These are phyloP conservation scores for Allodekkera sacchari DNA, from an alignment of 805 yeast genomes.

Conservation along the genomic window DNA sequence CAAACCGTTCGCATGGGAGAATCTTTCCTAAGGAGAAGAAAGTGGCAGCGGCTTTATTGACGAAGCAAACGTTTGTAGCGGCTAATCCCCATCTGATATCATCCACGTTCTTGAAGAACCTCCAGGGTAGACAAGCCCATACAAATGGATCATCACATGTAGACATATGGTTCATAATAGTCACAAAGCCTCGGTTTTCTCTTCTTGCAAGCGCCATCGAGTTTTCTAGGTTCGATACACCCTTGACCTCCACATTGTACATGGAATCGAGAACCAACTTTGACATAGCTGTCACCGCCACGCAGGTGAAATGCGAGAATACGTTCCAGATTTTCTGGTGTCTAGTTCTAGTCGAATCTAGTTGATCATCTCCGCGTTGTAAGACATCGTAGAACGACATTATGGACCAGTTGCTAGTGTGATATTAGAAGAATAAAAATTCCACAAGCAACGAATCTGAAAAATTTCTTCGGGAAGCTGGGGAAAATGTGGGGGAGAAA, in stretches of 20 bases:
- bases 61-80: slow-evolving; percentile 85
- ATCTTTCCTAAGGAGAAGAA: slow-evolving; percentile 87
- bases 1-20: slow-evolving; percentile 80
- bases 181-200: slow-evolving; percentile 70
- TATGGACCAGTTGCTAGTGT: too few relatives aligned
- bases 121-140: slow-evolving; percentile 80
- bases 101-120: slow-evolving; percentile 51
- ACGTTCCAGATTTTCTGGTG: slow-evolving; percentile 51
- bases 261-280: slow-evolving; percentile 52
- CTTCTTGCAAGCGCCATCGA: slow-evolving; percentile 55
- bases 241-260: slow-evolving; percentile 56
- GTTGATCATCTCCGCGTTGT: slow-evolving; percentile 64
- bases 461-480: too few relatives aligned
- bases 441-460: too few relatives aligned
- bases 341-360: slow-evolving; percentile 46
- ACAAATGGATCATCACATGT: slow-evolving; percentile 86
- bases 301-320: slow-evolving; percentile 61
- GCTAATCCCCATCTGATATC: slow-evolving; percentile 90
- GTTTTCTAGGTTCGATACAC: slow-evolving; percentile 53
- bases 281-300: slow-evolving; percentile 54
- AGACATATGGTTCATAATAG: slow-evolving; percentile 91
- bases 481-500: too few relatives aligned
- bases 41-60: slow-evolving; percentile 35
- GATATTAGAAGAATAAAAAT: too few relatives aligned
- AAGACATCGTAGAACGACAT: slow-evolving; percentile 70